Evolutionary conservation across 148 eudicot species (phyloP).

Genomic region (Persicaria tinctoria): DNA sequence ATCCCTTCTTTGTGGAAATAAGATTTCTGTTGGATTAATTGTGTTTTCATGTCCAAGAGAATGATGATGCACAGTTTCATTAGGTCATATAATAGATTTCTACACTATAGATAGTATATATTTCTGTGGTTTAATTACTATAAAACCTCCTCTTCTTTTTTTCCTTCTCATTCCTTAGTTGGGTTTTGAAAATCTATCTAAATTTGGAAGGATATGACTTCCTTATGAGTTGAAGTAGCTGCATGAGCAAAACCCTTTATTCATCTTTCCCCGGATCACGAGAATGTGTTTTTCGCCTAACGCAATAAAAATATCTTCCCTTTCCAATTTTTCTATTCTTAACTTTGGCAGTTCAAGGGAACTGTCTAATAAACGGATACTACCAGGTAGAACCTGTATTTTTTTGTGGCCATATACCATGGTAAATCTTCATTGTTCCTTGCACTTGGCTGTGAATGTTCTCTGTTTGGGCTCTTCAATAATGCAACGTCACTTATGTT

Average conservation of each 20-base stretch:
- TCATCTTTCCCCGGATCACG: neutral
- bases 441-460: neutral
- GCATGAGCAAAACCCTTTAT: neutral
- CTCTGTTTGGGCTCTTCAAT: neutral
- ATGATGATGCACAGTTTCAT: neutral
- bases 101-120: neutral
- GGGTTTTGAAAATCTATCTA: neutral
- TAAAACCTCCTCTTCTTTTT: neutral
- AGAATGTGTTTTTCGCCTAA: neutral
- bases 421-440: neutral
- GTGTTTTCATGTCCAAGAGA: neutral
- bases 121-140: neutral
- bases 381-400: neutral
- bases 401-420: neutral
- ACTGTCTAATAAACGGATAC: neutral
- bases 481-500: constrained; percentile 14
- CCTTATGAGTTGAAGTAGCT: neutral
- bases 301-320: neutral
- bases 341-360: neutral
- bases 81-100: neutral
- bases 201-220: neutral
- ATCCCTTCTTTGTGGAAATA: neutral
- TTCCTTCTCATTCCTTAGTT: neutral
- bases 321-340: neutral
- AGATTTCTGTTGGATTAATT: neutral